Evolutionary conservation across 345 rosid species (phyloP).

Genomic region (Lepidium africanum): DNA sequence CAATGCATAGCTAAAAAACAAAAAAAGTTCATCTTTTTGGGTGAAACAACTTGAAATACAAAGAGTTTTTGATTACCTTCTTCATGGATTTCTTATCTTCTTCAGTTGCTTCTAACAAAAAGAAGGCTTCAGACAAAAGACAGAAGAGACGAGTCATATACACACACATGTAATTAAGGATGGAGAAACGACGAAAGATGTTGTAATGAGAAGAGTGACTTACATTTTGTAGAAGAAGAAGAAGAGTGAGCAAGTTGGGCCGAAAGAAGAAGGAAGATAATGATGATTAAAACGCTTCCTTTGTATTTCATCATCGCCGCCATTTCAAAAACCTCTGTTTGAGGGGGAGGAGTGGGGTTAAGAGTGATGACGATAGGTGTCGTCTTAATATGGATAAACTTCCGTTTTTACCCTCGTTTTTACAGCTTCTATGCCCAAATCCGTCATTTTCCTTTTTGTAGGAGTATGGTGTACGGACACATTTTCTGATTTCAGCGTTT

Average conservation of each 20-base stretch:
- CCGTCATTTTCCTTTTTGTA: not conserved
- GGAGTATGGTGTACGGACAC: constrained; percentile 17
- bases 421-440: constrained; percentile 8
- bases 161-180: no score
- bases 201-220: not conserved
- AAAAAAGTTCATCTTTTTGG: not conserved
- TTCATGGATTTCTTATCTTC: constrained; percentile 13
- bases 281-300: constrained; percentile 13
- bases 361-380: constrained; percentile 8
- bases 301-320: constrained; percentile 25
- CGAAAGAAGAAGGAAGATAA: constrained; percentile 3
- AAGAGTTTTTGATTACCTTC: not conserved
- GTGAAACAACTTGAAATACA: not conserved
- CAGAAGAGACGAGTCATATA: not conserved
- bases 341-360: not conserved
- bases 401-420: constrained; percentile 12
- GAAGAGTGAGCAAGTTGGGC: constrained; percentile 5
- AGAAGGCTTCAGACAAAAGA: not conserved
- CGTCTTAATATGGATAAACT: constrained; percentile 12
- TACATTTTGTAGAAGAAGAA: constrained; percentile 22
- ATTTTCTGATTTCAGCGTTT: not conserved
- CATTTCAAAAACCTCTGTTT: constrained; percentile 12
- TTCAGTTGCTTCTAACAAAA: constrained; percentile 18
- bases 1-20: not conserved
- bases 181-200: not conserved